phyloP scores from a whole-genome alignment of 805 yeast species.

The Candida adriatica region DNA sequence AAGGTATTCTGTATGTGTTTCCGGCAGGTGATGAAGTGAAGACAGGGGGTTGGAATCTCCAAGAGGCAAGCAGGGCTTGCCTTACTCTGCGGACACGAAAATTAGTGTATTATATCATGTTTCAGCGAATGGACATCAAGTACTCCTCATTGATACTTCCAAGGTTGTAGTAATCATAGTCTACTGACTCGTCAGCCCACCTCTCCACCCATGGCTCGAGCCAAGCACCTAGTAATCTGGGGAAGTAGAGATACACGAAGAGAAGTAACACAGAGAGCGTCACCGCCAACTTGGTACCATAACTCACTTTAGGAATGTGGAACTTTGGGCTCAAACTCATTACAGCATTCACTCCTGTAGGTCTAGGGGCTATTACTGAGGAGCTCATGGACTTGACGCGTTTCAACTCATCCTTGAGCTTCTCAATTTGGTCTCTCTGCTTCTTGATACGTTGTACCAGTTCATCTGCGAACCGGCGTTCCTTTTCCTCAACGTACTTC shows the following conservation, averaged over 20 bases:
- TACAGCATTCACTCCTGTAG: no score
- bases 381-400: slow-evolving; percentile 5
- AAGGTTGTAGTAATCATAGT: slow-evolving; percentile 19
- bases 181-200: slow-evolving; percentile 14
- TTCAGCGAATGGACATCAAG: slow-evolving; percentile 7
- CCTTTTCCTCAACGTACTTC: slow-evolving; percentile 3
- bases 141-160: slow-evolving; percentile 13
- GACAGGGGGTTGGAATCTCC: no score
- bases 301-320: not conserved
- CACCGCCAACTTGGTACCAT: not conserved
- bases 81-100: no score
- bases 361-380: not conserved
- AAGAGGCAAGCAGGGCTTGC: no score
- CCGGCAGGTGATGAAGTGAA: slow-evolving; percentile 20
- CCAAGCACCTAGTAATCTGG: slow-evolving; percentile 7
- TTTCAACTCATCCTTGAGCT: slow-evolving; percentile 10
- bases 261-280: not conserved
- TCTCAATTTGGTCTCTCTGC: slow-evolving; percentile 15
- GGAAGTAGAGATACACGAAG: not conserved
- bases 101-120: no score
- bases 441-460: slow-evolving; percentile 14
- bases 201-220: slow-evolving; percentile 13
- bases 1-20: slow-evolving; percentile 30
- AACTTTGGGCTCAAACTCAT: no score
- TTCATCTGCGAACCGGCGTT: slow-evolving; percentile 11